Conservation (phyloP, 2,329 filamentous ascomycete species). For the Penicillium decumbens region DNA sequence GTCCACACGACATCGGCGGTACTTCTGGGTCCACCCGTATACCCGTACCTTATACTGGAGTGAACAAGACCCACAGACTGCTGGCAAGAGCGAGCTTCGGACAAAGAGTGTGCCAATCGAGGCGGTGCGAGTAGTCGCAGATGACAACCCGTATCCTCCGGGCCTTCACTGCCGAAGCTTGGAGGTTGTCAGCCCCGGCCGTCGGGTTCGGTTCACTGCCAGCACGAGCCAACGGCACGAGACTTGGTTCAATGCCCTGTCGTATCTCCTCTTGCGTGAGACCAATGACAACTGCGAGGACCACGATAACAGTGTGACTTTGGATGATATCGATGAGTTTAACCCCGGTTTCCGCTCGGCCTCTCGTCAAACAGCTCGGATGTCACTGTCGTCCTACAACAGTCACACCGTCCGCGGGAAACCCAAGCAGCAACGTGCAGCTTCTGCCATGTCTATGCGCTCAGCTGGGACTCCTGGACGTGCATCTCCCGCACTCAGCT, state of each 20-base stretch:
- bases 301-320: slow-evolving; percentile 53
- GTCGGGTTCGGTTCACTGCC: slow-evolving; percentile 89
- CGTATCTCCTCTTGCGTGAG: slow-evolving; percentile 80
- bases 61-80: slow-evolving; percentile 75
- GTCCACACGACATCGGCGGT: slow-evolving; percentile 82
- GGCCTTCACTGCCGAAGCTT: slow-evolving; percentile 92
- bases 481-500: slow-evolving; percentile 34
- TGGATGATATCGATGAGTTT: slow-evolving; percentile 69
- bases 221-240: slow-evolving; percentile 91
- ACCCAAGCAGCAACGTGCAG: slow-evolving; percentile 49
- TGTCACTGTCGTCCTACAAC: slow-evolving; percentile 74
- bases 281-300: slow-evolving; percentile 55
- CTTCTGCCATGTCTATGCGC: slow-evolving; percentile 37
- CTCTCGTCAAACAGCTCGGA: slow-evolving; percentile 52
- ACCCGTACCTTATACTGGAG: slow-evolving; percentile 97
- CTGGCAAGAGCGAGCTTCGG: slow-evolving; percentile 70
- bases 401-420: slow-evolving; percentile 66
- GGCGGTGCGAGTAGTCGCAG: slow-evolving; percentile 82
- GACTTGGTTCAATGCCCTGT: slow-evolving; percentile 97
- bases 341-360: slow-evolving; percentile 61
- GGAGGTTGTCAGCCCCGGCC: slow-evolving; percentile 80
- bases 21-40: slow-evolving; percentile 99
- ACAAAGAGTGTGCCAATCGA: slow-evolving; percentile 92
- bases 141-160: slow-evolving; percentile 92
- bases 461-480: slow-evolving; percentile 36